Base-by-base conservation (phyloP, 2,329 filamentous ascomycete species). In the Penicillium janthinellum region DNA sequence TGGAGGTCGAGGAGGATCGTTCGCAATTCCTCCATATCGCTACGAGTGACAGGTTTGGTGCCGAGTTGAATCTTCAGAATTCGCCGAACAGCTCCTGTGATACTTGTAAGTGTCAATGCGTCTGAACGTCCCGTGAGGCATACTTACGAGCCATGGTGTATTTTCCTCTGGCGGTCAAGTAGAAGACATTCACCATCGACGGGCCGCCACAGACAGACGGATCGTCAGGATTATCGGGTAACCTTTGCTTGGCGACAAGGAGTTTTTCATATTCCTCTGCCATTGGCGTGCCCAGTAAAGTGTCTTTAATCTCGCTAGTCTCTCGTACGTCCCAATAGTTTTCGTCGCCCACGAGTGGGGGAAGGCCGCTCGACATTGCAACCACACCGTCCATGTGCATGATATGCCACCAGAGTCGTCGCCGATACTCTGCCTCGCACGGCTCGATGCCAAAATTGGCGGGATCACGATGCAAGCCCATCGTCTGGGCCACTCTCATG, bases 321-420 rank as follows among this genome's bases (percentile, higher is more conserved):
- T 78, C 74, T 8, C 76, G 71, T 1, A 82, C 80, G 64, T 83
- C 79, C 74, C 78, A 82, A 41, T 79, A 81, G 51, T 77, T 77
- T 55, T 82, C 79, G 39, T 80, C 79, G 38, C 75, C 75, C 14
- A 82, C 76, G 25, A 81, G 67, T 8, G 80, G 79, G 6, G 79
- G 79, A 12, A 82, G 69, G 2, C 80, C 80, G 51, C 79, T 80
- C 4, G 80, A 79, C 71, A 82, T 80, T 2, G 80, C 77, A n/a
- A 82, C 76, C 11, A 81, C 74, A n/a, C 78, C 71, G 61, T 81
- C 78, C 71, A 80, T 79, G 47, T 81, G 77, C 28, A 81, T 76
- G 38, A 82, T 79, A 60, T 81, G 79, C 78, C 79, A 81, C 79
- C 79, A 82, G 52, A 82, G 68, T 15, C 79, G 73, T 52, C 79